Conservation (phyloP, 2,329 filamentous ascomycete species). For the Venturia effusa region DNA sequence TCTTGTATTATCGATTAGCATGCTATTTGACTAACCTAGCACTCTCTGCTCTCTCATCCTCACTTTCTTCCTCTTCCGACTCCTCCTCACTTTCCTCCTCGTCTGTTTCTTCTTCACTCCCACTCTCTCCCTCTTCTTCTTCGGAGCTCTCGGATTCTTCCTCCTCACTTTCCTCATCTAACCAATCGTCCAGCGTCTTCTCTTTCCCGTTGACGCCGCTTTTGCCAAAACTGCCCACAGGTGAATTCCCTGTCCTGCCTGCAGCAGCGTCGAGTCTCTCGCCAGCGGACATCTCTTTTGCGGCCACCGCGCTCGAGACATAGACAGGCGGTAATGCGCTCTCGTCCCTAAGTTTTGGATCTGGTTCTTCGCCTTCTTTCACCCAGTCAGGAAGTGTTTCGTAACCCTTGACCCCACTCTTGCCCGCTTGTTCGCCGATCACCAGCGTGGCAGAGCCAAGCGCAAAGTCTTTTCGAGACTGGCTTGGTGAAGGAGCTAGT, state of each 20-base stretch:
- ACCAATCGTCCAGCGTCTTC: conserved; percentile 77
- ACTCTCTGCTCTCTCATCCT: conserved; percentile 35
- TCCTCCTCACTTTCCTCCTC: conserved; percentile 41
- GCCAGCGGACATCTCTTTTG: conserved; percentile 44
- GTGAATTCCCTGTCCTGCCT: conserved; percentile 24
- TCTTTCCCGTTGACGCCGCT: conserved; percentile 49
- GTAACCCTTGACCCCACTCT: conserved; percentile 70
- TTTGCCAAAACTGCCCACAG: conserved; percentile 22
- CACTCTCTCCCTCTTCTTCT: conserved; percentile 47
- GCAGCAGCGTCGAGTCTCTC: conserved; percentile 52
- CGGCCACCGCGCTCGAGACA: conserved; percentile 18
- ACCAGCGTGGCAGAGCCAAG: conserved; percentile 82
- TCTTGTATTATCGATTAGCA: neutral
- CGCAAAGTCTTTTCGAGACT: conserved; percentile 64
- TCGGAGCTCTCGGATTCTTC: conserved; percentile 47
- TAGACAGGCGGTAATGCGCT: conserved; percentile 22
- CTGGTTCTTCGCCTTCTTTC: conserved; percentile 64
- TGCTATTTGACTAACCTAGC: conserved; percentile 11
- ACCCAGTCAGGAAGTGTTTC: conserved; percentile 79
- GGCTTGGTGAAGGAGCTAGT: conserved; percentile 79
- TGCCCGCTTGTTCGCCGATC: conserved; percentile 64
- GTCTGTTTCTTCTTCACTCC: conserved; percentile 37
- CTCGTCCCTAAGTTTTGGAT: conserved; percentile 58
- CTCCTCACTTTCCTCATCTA: conserved; percentile 37
- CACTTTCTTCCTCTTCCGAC: conserved; percentile 28